Evolutionary conservation across 495 filamentous ascomycete species (phyloP), one percentile per base, ranked within the genome.

Genomic region (Bacidia rubella): DNA sequence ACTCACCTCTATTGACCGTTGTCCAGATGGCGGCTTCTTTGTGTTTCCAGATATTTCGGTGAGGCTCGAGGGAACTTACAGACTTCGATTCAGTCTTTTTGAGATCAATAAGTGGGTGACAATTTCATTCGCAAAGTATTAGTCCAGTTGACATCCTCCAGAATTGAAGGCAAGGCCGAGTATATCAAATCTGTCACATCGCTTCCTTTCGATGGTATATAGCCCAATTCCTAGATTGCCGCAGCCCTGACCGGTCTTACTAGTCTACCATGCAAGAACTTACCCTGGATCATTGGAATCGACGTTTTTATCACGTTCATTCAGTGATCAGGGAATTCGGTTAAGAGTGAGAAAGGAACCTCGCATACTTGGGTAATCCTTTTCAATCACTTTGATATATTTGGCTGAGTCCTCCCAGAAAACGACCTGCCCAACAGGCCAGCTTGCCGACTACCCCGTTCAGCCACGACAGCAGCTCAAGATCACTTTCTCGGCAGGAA

Each of bases 41-140:
- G 86, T 97, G n/a, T 97, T 95, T 67, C 85, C 86, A 4, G 92
- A 98, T 65, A 69, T 98, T 17, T 95, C 90, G 0, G 79, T 93
- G 23, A 83, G 86, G 64, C 72, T 85, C 19, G 84, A 87, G 57
- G 92, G 92, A 22, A 74, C 75, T 3, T 93, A 80, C 57, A 73
- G 85, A 23, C 71, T 97, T 55, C 81, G 84, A 39, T 97, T 98
- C 63, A 87, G 79, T 51, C 75, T 98, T 23, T 90, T 85, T 61
- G 88, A 95, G 66, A 82, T 94, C 72, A 69, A 72, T 51, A 82
- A 82, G 83, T 86, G 65, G 64, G 78, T n/a, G n/a, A n/a, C 66
- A 22, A 5, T n/a, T 24, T 46, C 48, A 17, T 17, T 50, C 22
- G 41, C 20, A 57, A 23, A 22, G 20, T 22, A 9, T 9, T 9